Evolutionary conservation across 2,329 filamentous ascomycete species (phyloP).

Genomic region (Colletotrichum sp.): DNA sequence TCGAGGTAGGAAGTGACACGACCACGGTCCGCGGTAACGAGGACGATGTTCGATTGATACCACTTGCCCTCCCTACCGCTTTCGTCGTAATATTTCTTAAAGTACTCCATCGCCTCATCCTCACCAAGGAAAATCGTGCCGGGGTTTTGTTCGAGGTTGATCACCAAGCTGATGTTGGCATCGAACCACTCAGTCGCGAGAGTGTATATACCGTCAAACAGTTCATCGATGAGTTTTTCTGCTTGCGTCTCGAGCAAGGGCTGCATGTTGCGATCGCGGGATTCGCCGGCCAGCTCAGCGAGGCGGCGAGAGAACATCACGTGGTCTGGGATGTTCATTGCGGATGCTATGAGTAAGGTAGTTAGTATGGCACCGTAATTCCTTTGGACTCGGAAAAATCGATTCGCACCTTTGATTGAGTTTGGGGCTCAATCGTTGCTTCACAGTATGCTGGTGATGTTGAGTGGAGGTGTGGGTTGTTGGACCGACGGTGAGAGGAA

Average conservation of each 20-base stretch:
- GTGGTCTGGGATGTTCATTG: accelerated
- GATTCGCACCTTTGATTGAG: neutral
- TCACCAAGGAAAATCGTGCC: neutral
- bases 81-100: neutral
- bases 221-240: accelerated
- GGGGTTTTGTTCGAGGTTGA: accelerated
- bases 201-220: too few species aligned
- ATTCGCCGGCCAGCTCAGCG: neutral
- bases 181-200: neutral
- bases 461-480: neutral
- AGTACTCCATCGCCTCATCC: neutral
- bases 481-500: neutral
- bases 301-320: neutral
- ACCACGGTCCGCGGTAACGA: neutral
- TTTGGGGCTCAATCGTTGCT: accelerated
- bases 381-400: neutral
- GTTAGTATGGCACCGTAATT: neutral
- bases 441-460: neutral
- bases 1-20: neutral
- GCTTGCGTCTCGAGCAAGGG: accelerated
- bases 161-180: neutral
- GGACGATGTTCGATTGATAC: neutral
- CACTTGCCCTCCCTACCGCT: too few species aligned
- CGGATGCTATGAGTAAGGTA: neutral
- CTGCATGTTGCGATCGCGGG: accelerated